phyloP scores from a whole-genome alignment of 1,284 basidiomycete species.

The Takashimella koratensis region DNA sequence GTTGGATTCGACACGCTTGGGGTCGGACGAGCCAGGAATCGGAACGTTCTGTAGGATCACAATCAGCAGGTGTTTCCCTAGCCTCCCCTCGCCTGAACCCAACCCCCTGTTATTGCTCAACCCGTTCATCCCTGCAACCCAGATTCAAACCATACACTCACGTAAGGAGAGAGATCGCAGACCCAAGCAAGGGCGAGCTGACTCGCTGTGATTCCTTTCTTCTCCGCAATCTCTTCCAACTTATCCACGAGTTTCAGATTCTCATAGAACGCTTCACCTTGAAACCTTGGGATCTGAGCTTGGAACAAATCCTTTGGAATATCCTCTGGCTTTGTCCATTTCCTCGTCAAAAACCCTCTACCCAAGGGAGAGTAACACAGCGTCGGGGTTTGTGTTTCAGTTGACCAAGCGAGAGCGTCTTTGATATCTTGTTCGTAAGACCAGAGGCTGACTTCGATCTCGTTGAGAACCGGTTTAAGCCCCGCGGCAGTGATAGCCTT shows the following conservation, averaged over 20 bases:
- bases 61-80: no score
- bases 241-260: slow-evolving; percentile 58
- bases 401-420: slow-evolving; percentile 46
- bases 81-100: neutral
- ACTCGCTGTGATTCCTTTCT: slow-evolving; percentile 55
- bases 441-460: slow-evolving; percentile 58
- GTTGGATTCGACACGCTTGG: slow-evolving; percentile 54
- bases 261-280: slow-evolving; percentile 53
- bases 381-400: slow-evolving; percentile 55
- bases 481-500: neutral
- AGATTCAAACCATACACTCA: slow-evolving; percentile 22
- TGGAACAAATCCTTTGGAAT: slow-evolving; percentile 50
- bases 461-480: slow-evolving; percentile 51
- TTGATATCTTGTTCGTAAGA: slow-evolving; percentile 52
- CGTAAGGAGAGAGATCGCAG: slow-evolving; percentile 51
- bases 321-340: slow-evolving; percentile 54
- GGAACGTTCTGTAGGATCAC: slow-evolving; percentile 51
- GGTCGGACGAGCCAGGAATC: slow-evolving; percentile 56
- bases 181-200: slow-evolving; percentile 66
- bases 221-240: slow-evolving; percentile 52
- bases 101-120: no score
- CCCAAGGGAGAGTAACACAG: slow-evolving; percentile 62
- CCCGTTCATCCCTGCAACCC: no score
- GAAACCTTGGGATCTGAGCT: slow-evolving; percentile 37
- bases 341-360: slow-evolving; percentile 58